A percentile compares a stretch with the other conserved stretches of the same genome.
Conservation (phyloP, 1,284 basidiomycete genomes). For the Stereum hirsutum region DNA sequence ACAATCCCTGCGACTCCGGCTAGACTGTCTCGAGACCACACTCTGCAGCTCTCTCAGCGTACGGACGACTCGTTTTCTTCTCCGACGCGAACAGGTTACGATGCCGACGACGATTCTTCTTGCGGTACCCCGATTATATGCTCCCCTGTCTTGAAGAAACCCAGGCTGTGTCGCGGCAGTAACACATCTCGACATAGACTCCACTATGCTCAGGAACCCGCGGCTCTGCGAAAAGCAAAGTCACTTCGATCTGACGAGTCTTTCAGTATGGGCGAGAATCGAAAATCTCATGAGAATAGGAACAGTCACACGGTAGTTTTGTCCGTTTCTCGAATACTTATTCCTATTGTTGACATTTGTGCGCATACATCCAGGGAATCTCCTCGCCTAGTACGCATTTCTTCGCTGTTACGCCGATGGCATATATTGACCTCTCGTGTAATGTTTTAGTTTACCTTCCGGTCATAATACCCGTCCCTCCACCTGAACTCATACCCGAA, state of each 20-base stretch:
- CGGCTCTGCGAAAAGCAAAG: neutral
- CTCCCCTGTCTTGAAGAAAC: too few relatives aligned
- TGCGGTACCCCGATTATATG: too few relatives aligned
- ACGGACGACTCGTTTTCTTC: too few relatives aligned
- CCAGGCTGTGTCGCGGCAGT: too few relatives aligned
- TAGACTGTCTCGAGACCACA: too few relatives aligned
- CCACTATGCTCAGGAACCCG: constrained; percentile 1
- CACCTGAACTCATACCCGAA: neutral
- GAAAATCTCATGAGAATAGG: neutral
- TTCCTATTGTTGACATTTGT: neutral
- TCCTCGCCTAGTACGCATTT: neutral
- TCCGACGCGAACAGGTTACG: too few relatives aligned
- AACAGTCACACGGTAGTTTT: neutral
- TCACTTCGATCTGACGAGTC: constrained; percentile 3
- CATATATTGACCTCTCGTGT: neutral
- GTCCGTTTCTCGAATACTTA: neutral
- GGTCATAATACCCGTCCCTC: neutral
- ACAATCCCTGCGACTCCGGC: too few relatives aligned
- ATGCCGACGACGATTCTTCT: too few relatives aligned
- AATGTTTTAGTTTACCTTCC: neutral
- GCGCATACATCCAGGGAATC: neutral
- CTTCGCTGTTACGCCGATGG: neutral
- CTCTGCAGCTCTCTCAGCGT: too few relatives aligned
- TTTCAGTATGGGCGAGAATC: neutral
- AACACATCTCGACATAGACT: too few relatives aligned